phyloP scores from a whole-genome alignment of 179 eudicot genomes.

The Heliamphora pulchella region DNA sequence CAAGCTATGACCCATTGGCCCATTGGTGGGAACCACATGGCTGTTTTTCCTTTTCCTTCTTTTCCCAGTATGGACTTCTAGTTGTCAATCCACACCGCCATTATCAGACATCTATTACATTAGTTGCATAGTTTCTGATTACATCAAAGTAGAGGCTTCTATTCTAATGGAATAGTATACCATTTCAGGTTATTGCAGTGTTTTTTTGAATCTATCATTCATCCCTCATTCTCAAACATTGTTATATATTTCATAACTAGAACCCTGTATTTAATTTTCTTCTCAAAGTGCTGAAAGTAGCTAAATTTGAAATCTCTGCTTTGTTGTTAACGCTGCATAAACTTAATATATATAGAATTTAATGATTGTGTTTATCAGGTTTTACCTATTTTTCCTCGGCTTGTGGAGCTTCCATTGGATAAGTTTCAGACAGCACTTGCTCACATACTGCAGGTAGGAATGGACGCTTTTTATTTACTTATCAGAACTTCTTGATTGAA shows the following conservation, averaged over 20 bases:
- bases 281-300: not conserved
- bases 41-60: not conserved
- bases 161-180: not conserved
- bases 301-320: not conserved
- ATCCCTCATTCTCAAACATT: not conserved
- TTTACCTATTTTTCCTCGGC: slow-evolving; percentile 83
- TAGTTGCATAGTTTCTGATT: not conserved
- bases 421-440: slow-evolving; percentile 88
- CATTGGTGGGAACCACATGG: not conserved
- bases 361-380: slow-evolving; percentile 45
- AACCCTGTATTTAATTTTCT: not conserved
- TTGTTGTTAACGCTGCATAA: not conserved
- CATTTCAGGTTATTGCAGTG: not conserved
- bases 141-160: too few relatives aligned
- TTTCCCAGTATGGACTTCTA: not conserved
- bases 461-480: not conserved
- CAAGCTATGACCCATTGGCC: not conserved
- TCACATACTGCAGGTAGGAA: slow-evolving; percentile 71
- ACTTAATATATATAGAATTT: not conserved
- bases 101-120: not conserved
- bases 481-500: not conserved
- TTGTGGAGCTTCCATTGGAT: slow-evolving; percentile 74
- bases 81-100: not conserved
- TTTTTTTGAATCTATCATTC: not conserved
- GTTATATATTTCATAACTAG: not conserved